These are phyloP conservation scores for Termitomyces sp. DNA, from an alignment of 768 basidiomycete species.

Conservation along the genomic window DNA sequence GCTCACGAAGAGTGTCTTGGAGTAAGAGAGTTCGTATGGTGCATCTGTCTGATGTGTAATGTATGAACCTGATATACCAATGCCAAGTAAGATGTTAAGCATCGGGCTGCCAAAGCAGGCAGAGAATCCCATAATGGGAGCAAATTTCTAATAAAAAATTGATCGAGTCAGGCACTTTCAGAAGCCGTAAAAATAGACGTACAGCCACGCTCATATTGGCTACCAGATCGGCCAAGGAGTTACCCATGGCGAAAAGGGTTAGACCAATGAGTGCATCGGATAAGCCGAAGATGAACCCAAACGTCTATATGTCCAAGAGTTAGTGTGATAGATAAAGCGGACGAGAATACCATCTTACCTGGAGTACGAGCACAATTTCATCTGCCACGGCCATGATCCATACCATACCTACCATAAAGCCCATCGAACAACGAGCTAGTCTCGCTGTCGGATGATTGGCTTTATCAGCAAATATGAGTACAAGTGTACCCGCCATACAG, in stretches of 20 bases:
- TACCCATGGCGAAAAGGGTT: conserved; percentile 95
- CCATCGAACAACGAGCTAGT: conserved; percentile 79
- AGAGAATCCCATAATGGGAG: conserved; percentile 91
- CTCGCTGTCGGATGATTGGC: conserved; percentile 53
- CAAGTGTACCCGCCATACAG: conserved; percentile 42
- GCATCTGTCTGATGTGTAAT: conserved; percentile 59
- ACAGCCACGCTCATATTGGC: conserved; percentile 95
- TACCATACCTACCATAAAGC: conserved; percentile 84
- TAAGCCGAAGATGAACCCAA: conserved; percentile 90
- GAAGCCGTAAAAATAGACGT: conserved; percentile 20
- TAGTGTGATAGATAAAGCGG: background rate
- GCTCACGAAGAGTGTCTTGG: conserved; percentile 80
- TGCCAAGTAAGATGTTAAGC: conserved; percentile 86
- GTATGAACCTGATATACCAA: conserved; percentile 89
- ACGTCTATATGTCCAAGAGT: conserved; percentile 48
- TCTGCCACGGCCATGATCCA: conserved; percentile 99
- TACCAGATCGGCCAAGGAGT: conserved; percentile 93
- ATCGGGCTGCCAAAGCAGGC: conserved; percentile 93
- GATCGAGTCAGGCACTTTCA: background rate
- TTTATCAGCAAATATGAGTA: conserved; percentile 52
- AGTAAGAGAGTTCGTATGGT: conserved; percentile 73
- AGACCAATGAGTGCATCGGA: conserved; percentile 97
- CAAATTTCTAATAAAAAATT: conserved; percentile 51
- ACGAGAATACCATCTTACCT: conserved; percentile 40
- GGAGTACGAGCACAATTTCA: conserved; percentile 87